Evolutionary conservation across 257 asterid genomes (phyloP).

Genomic region (Gardenia jasminoides): DNA sequence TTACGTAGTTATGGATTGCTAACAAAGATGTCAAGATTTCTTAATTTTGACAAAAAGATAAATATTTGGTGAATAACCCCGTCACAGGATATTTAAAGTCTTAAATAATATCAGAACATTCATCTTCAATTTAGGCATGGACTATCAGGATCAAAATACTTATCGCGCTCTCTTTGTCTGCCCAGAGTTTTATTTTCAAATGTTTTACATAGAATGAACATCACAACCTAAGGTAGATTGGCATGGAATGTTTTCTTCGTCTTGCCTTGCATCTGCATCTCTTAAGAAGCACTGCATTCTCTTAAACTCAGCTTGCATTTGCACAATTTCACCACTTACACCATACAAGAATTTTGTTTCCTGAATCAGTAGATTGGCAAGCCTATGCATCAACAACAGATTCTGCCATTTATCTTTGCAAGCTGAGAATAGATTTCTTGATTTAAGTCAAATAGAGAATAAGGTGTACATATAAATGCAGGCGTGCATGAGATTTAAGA

Average conservation of each 20-base stretch:
- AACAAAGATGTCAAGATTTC: too few relatives aligned
- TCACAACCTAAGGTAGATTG: too few relatives aligned
- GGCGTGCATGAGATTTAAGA: too few relatives aligned
- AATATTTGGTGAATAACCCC: too few relatives aligned
- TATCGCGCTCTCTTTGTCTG: too few relatives aligned
- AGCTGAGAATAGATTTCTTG: not conserved
- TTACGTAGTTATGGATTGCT: too few relatives aligned
- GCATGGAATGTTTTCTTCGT: too few relatives aligned
- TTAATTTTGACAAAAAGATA: too few relatives aligned
- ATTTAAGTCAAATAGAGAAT: not conserved
- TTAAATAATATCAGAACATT: too few relatives aligned
- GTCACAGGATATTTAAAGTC: too few relatives aligned
- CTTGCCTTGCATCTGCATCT: conserved; percentile 37
- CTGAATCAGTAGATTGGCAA: conserved; percentile 19
- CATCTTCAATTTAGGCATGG: not conserved
- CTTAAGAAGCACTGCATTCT: conserved; percentile 42
- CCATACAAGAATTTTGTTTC: conserved; percentile 27
- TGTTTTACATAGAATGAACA: too few relatives aligned
- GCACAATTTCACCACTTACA: conserved; percentile 31
- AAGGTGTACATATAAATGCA: not conserved
- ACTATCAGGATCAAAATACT: not conserved
- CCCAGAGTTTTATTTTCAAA: not conserved
- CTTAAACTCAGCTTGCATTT: conserved; percentile 39
- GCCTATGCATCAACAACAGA: conserved; percentile 32
- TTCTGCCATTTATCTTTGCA: conserved; percentile 36